Percentiles rank a stretch among this genome's conserved stretches.
Conservation (phyloP, 1,284 basidiomycete genomes). For the Apiotrichum gracile region DNA sequence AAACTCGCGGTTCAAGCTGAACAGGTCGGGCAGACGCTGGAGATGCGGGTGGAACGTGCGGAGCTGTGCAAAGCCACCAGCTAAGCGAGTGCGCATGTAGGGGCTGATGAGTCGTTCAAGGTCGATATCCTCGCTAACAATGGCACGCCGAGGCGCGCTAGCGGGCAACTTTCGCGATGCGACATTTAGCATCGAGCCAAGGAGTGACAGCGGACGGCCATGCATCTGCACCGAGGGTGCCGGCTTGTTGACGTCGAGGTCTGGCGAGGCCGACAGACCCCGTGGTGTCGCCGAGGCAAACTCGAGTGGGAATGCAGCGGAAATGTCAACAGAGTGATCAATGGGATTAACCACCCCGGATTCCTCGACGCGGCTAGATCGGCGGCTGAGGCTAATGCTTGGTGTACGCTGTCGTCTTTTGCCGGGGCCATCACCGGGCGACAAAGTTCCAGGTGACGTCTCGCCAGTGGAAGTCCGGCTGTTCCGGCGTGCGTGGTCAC, state of each 20-base stretch:
- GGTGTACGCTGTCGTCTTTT: neutral
- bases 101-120: conserved; percentile 23
- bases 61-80: conserved; percentile 29
- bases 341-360: conserved; percentile 5
- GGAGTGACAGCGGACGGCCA: conserved; percentile 33
- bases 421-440: neutral
- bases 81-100: conserved; percentile 18
- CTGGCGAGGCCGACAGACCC: too few species aligned
- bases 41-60: conserved; percentile 38
- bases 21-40: conserved; percentile 25
- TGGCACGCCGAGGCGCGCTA: conserved; percentile 7
- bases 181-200: conserved; percentile 32
- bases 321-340: conserved; percentile 29
- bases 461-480: neutral
- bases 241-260: neutral
- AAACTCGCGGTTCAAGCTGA: conserved; percentile 10
- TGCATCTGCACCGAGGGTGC: conserved; percentile 30
- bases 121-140: conserved; percentile 26
- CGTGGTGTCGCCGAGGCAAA: neutral
- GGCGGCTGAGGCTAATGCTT: neutral
- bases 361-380: neutral
- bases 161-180: conserved; percentile 26
- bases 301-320: conserved; percentile 2
- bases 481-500: neutral
- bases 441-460: neutral